Evolutionary conservation across 1,284 basidiomycete species (phyloP).

Genomic region (Naganishia albida): DNA sequence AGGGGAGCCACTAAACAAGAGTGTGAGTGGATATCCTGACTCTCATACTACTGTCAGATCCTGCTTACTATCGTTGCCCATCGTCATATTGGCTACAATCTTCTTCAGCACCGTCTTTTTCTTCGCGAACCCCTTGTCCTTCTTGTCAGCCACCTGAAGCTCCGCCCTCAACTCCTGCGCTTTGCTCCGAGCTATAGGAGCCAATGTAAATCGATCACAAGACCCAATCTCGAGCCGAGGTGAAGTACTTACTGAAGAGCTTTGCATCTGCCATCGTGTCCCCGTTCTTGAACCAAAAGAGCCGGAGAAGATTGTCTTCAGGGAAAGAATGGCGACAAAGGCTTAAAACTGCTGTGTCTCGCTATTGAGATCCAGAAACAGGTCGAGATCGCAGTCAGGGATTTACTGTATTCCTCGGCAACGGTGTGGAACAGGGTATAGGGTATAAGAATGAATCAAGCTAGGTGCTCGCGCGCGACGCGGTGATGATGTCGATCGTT

Average conservation of each 20-base stretch:
- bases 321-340: no score
- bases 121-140: conserved; percentile 90
- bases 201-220: background rate
- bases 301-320: no score
- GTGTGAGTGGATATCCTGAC: background rate
- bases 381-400: no score
- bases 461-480: no score
- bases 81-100: conserved; percentile 94
- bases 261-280: conserved; percentile 53
- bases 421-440: no score
- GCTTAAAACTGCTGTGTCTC: no score
- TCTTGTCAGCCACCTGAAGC: conserved; percentile 75
- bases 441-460: no score
- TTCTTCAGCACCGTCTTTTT: conserved; percentile 91
- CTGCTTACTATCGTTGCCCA: conserved; percentile 93
- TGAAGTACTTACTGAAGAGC: conserved; percentile 54
- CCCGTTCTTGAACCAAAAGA: background rate
- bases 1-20: conserved; percentile 79
- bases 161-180: conserved; percentile 78
- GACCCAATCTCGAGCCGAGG: no score
- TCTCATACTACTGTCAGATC: background rate
- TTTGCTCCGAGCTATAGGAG: conserved; percentile 68
- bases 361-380: no score
- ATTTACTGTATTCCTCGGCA: no score
- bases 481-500: background rate